Conservation (phyloP, 306 rosid species). For the Clitoria ternatea region DNA sequence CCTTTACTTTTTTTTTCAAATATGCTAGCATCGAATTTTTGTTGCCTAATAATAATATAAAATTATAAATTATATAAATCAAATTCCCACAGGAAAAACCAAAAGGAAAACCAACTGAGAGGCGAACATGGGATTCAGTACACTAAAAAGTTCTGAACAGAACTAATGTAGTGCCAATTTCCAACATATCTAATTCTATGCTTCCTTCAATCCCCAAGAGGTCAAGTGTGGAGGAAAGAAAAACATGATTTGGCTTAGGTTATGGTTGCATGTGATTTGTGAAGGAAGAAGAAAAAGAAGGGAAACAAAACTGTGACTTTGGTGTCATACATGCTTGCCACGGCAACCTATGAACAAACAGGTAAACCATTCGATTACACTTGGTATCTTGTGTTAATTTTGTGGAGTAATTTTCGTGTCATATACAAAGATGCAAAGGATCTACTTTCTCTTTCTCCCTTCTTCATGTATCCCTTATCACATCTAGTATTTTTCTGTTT, state of each 20-base stretch:
- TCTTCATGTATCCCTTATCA: too few relatives aligned
- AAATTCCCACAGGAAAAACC: too few relatives aligned
- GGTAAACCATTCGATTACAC: not conserved
- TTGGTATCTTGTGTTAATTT: not conserved
- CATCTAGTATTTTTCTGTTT: too few relatives aligned
- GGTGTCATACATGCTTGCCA: too few relatives aligned
- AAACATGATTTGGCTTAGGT: too few relatives aligned
- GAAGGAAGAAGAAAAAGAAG: not conserved
- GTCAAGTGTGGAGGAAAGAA: not conserved
- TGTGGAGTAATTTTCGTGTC: too few relatives aligned
- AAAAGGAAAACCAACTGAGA: not conserved
- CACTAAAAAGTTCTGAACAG: not conserved
- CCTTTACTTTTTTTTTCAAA: too few relatives aligned
- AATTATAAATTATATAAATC: too few relatives aligned
- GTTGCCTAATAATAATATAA: too few relatives aligned
- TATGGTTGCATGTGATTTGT: not conserved
- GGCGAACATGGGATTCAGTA: not conserved
- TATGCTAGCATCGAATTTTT: too few relatives aligned
- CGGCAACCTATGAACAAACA: not conserved
- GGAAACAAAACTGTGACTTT: not conserved
- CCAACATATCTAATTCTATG: not conserved
- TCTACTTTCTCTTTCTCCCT: not conserved
- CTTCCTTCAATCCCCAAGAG: not conserved
- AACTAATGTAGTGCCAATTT: not conserved
- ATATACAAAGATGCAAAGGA: too few relatives aligned